Evolutionary conservation across 108 stramenopile genomes (phyloP).

Genomic region (Aurantiochytrium sp.): DNA sequence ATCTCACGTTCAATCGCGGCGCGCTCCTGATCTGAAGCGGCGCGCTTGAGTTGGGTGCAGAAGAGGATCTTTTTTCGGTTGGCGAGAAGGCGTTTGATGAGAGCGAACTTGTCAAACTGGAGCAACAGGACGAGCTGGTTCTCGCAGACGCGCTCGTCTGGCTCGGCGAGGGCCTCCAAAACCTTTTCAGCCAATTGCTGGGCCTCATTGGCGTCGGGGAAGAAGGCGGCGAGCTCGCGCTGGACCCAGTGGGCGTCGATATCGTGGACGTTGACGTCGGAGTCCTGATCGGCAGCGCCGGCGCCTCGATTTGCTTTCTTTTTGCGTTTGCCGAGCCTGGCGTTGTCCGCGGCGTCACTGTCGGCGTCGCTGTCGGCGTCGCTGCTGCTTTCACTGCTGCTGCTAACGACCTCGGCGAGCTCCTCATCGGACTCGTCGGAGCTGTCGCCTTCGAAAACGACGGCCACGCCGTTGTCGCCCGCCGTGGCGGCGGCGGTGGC

Average conservation of each 20-base stretch:
- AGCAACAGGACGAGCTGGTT: constrained; percentile 85
- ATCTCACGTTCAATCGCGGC: constrained; percentile 73
- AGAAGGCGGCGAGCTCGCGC: constrained; percentile 73
- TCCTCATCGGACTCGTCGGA: constrained; percentile 46
- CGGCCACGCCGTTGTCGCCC: constrained; percentile 89
- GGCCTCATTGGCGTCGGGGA: constrained; percentile 80
- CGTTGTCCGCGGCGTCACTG: constrained; percentile 40
- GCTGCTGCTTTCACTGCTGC: constrained; percentile 61
- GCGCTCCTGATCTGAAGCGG: constrained; percentile 74
- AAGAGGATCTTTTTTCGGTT: constrained; percentile 84
- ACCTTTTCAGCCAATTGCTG: constrained; percentile 75
- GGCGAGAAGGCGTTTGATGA: constrained; percentile 80
- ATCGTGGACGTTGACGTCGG: constrained; percentile 74
- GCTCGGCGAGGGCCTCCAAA: constrained; percentile 57
- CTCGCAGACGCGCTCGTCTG: constrained; percentile 83
- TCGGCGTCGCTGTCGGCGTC: constrained; percentile 64
- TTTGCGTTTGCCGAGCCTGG: constrained; percentile 22
- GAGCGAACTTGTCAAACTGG: constrained; percentile 89
- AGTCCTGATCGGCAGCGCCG: background rate
- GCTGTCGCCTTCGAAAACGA: constrained; percentile 90
- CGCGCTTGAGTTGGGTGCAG: constrained; percentile 84
- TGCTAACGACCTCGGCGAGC: constrained; percentile 44
- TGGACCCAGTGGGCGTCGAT: constrained; percentile 94
- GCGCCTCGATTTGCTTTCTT: constrained; percentile 2
- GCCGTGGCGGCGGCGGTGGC: constrained; percentile 44